These are phyloP conservation scores for Kwoniella dejecticola DNA, from an alignment of 768 basidiomycete genomes.

Conservation along the genomic window DNA sequence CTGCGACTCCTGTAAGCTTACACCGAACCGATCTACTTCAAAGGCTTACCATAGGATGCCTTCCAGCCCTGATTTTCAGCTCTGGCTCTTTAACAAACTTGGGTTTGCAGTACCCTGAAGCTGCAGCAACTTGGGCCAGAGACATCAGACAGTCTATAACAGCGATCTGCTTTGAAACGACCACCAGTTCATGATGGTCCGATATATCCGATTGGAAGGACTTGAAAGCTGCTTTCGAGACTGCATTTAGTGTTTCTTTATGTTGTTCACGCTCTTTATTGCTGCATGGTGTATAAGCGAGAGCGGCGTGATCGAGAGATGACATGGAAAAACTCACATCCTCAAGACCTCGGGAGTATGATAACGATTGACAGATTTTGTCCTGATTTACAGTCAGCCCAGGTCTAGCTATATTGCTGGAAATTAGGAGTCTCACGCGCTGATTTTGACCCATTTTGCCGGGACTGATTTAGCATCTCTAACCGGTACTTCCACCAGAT, in stretches of 20 bases:
- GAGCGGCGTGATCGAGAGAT: not conserved
- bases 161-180: slow-evolving; percentile 77
- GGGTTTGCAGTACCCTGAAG: slow-evolving; percentile 76
- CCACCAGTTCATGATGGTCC: slow-evolving; percentile 69
- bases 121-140: slow-evolving; percentile 75
- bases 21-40: not conserved
- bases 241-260: slow-evolving; percentile 70
- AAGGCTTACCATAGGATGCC: slow-evolving; percentile 75
- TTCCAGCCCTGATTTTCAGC: slow-evolving; percentile 76
- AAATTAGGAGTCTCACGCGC: slow-evolving; percentile 48
- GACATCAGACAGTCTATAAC: slow-evolving; percentile 80
- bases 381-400: slow-evolving; percentile 49
- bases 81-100: slow-evolving; percentile 65
- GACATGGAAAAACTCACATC: slow-evolving; percentile 41
- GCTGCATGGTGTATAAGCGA: slow-evolving; percentile 57
- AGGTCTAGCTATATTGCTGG: not conserved
- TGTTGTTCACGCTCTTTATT: slow-evolving; percentile 73
- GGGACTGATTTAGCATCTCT: slow-evolving; percentile 54
- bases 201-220: slow-evolving; percentile 72
- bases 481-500: slow-evolving; percentile 74
- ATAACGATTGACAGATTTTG: slow-evolving; percentile 71
- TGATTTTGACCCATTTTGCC: slow-evolving; percentile 59
- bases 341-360: slow-evolving; percentile 64
- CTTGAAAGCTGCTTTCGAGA: slow-evolving; percentile 62
- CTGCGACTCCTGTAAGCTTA: slow-evolving; percentile 25